Evolutionary conservation across 2,329 filamentous ascomycete genomes (phyloP).

Genomic region (Phialophora verrucosa): DNA sequence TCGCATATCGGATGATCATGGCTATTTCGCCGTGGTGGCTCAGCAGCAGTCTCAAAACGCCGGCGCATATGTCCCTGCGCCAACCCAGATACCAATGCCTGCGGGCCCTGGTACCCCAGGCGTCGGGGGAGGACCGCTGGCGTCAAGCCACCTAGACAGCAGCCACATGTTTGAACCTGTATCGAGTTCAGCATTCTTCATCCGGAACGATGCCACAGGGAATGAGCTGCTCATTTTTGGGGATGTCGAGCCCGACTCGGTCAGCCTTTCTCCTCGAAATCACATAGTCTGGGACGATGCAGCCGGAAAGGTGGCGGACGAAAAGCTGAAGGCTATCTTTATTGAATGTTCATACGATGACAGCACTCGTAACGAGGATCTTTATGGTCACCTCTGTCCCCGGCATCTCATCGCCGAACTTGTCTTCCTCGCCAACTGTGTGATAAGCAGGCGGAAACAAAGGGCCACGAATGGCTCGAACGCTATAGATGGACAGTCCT

Average conservation of each 20-base stretch:
- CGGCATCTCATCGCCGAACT: slow-evolving; percentile 82
- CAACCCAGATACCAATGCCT: slow-evolving; percentile 21
- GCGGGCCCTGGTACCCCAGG: slow-evolving; percentile 33
- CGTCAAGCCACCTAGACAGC: slow-evolving; percentile 27
- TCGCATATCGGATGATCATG: slow-evolving; percentile 39
- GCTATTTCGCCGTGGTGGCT: slow-evolving; percentile 38
- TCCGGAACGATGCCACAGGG: slow-evolving; percentile 72
- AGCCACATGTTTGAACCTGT: slow-evolving; percentile 51
- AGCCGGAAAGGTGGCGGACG: slow-evolving; percentile 78
- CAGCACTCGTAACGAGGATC: slow-evolving; percentile 72
- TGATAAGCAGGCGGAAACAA: slow-evolving; percentile 56
- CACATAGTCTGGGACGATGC: slow-evolving; percentile 84
- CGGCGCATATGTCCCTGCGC: slow-evolving; percentile 15
- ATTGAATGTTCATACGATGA: slow-evolving; percentile 96
- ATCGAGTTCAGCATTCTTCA: slow-evolving; percentile 92
- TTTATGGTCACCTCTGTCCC: slow-evolving; percentile 90
- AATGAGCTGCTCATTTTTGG: slow-evolving; percentile 91
- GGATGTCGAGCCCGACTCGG: slow-evolving; percentile 88
- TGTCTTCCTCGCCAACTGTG: slow-evolving; percentile 70
- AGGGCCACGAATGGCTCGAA: slow-evolving; percentile 26
- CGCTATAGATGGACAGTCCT: not conserved
- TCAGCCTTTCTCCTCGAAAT: slow-evolving; percentile 83
- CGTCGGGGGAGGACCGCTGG: slow-evolving; percentile 39
- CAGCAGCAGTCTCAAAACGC: slow-evolving; percentile 33
- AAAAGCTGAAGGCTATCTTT: slow-evolving; percentile 78